Percentiles rank a stretch among this genome's conserved stretches.
phyloP scores from a whole-genome alignment of 305 asterid genomes.

The Fraxinus platypoda region DNA sequence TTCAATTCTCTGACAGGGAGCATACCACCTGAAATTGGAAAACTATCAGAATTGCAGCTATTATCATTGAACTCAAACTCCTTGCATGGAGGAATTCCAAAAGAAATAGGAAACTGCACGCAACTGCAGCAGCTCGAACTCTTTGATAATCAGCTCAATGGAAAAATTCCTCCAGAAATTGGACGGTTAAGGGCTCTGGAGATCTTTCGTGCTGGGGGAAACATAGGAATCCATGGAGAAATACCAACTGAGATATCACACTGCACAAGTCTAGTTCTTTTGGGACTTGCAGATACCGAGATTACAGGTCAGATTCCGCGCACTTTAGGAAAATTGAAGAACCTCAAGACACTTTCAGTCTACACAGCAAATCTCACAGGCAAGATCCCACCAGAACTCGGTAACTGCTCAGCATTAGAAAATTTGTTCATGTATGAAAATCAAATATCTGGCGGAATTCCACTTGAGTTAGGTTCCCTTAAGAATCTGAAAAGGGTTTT shows the following conservation, averaged over 20 bases:
- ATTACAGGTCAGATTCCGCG: conserved; percentile 59
- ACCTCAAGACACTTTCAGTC: conserved; percentile 52
- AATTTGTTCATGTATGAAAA: conserved; percentile 57
- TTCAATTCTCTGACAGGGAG: conserved; percentile 52
- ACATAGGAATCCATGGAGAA: conserved; percentile 46
- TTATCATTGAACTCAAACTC: conserved; percentile 50
- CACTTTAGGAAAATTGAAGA: conserved; percentile 49
- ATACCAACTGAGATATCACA: conserved; percentile 56
- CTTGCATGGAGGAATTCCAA: conserved; percentile 53
- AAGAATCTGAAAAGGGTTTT: conserved; percentile 46
- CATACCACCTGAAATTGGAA: conserved; percentile 56
- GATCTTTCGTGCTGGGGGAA: conserved; percentile 66
- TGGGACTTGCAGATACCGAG: conserved; percentile 68
- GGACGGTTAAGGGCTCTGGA: conserved; percentile 40
- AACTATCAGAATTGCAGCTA: conserved; percentile 37
- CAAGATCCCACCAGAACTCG: conserved; percentile 53
- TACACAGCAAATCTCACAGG: conserved; percentile 65
- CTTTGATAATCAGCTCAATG: conserved; percentile 55
- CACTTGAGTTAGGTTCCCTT: conserved; percentile 45
- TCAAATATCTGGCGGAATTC: conserved; percentile 58
- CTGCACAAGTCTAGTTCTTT: conserved; percentile 43
- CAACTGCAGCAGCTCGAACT: conserved; percentile 48
- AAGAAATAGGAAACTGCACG: conserved; percentile 54
- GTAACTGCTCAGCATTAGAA: conserved; percentile 54
- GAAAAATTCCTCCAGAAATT: conserved; percentile 47